Base-by-base conservation (phyloP, 2,329 filamentous ascomycete species). In the Calycina herbarum region DNA sequence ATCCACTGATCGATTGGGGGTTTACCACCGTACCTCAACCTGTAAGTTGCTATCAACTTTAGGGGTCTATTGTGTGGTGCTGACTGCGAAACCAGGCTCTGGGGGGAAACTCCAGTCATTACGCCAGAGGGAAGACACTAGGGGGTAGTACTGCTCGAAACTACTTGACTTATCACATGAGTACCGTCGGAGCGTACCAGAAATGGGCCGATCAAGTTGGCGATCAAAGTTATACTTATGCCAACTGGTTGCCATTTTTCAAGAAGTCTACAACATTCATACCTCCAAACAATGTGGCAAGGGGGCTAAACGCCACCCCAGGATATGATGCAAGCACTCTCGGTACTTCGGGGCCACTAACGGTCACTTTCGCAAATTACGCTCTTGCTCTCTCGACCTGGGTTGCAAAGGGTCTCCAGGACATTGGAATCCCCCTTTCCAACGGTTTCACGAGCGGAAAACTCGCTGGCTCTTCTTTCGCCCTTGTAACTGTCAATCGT, bases 201-300 rank as follows among this genome's bases (percentile, higher is more conserved):
- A 75, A 77, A 45, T 84, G 82, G 82, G 79, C 76, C 2, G 71
- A 76, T 42, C 67, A 76, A 2, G 74, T 78, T 5, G 76, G 75
- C 4, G 81, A 84, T 62, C 63, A 78, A 0, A 72, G 75, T 5
- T 86, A 82, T 77, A 78, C 77, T 64, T 82, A 81, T 63, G 72
- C 81, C 4, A 78, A 78, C 13, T 76, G 84, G 38, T 74, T 81
- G 20, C 79, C 80, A 1, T 85, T 80, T 73, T 78, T 82, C 63
- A 73, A 74, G 57, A 81, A 78, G 65, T 65, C 60, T n/a, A 59
- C 64, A 13, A 61, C 29, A 2, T 67, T 66, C 63, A 70, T 67
- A 54, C 67, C 61, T 27, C 76, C 75, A 1, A 75, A 77, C 15
- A 11, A 40, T 1, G 60, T 71, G 56, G 64, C 66, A 3, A 69